Conservation (phyloP, 1,284 basidiomycete genomes). For the Cutaneotrichosporon sp. region DNA sequence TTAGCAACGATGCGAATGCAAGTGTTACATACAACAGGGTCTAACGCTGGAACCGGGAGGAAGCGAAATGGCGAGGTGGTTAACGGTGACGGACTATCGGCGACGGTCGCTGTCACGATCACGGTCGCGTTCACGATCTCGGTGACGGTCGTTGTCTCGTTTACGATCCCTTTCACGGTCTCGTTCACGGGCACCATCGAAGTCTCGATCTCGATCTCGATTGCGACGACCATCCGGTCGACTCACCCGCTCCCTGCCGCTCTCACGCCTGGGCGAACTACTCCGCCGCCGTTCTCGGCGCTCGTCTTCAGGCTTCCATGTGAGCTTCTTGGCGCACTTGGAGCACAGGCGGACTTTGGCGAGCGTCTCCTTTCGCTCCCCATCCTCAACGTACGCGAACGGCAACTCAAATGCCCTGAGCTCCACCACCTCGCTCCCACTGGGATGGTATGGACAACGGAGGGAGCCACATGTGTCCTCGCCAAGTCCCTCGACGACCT, state of each 20-base stretch:
- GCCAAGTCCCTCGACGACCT: slow-evolving; percentile 78
- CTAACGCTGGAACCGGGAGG: background rate
- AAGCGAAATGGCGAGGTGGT: background rate
- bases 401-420: slow-evolving; percentile 77
- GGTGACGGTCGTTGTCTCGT: background rate
- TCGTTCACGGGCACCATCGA: background rate
- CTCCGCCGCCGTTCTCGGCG: background rate
- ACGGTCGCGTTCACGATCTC: background rate
- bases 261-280: background rate
- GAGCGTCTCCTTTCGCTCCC: slow-evolving; percentile 69
- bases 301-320: slow-evolving; percentile 65
- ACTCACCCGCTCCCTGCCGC: background rate
- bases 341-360: slow-evolving; percentile 85
- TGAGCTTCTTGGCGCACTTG: slow-evolving; percentile 74
- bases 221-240: background rate
- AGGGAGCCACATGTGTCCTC: slow-evolving; percentile 83
- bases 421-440: slow-evolving; percentile 32
- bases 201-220: background rate
- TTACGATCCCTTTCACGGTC: background rate
- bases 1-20: background rate
- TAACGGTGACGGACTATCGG: background rate
- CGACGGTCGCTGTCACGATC: background rate
- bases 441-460: slow-evolving; percentile 68
- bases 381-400: slow-evolving; percentile 79
- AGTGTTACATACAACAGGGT: background rate